Base-by-base conservation (phyloP, 768 basidiomycete species). In the Boletus insuetus region DNA sequence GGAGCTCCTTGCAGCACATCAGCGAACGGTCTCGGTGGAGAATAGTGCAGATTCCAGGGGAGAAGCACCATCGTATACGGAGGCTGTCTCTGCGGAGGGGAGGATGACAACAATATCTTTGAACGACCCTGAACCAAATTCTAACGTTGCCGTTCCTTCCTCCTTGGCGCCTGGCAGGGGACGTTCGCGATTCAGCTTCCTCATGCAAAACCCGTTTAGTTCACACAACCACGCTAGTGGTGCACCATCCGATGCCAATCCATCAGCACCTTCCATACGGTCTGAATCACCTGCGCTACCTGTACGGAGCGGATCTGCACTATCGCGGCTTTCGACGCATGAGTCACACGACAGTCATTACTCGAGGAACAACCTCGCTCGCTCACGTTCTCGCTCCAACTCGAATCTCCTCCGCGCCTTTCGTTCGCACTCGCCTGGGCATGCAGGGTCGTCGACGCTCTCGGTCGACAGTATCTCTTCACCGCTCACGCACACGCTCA, bases 391-490 rank as follows among this genome's bases (percentile, higher is more conserved):
- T 39, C 75, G 66, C 59, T 80, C 70, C 17, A 61, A 52, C 20
- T 75, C 76, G 37, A 56, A 46, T 26, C 56, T 64, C 31, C 39
- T 62, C 13, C 80, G 39, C 75, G 81, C 45, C 0, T 51, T 56
- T 76, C 82, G 66, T 74, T 74, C 58, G 77, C 80, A 43, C 65
- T 69, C 35, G 26, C 73, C 74, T 51, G 55, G 46, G 11, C 74
- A 51, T 9, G 76, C 84, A 45, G 82, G 78, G 34, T 88, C 87
- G 9, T 88, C 88, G 19, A 74, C 79, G 50, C 83, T 89, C 53
- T 89, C 89, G 17, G 75, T 91, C 35, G 76, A 83, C 59, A 87
- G 82, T 11, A 92, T 93, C 54, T 90, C 88, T 6, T 65, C 87
- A 6, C 91, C 91, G 8, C 79, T 93, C 10, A 79, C 84, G 7